Percentiles rank a stretch among this genome's conserved stretches.
Evolutionary conservation across 2,329 filamentous ascomycete genomes (phyloP).

Genomic region (Ophiognomonia clavigignenti-juglandacearum): DNA sequence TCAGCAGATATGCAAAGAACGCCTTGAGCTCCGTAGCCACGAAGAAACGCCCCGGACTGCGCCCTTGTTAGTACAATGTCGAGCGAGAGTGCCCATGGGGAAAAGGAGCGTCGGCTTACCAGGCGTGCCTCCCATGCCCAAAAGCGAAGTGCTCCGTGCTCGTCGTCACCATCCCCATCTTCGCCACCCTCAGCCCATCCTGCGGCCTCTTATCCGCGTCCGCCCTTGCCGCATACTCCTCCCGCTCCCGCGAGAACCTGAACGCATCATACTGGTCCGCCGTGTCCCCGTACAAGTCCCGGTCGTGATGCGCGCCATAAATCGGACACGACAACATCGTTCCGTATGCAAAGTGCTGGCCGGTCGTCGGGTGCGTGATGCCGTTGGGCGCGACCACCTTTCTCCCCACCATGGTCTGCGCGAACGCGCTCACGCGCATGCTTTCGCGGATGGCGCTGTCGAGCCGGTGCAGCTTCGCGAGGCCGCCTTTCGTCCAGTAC

Average conservation of each 20-base stretch:
- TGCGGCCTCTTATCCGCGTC: constrained; percentile 25
- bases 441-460: constrained; percentile 51
- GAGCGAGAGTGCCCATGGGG: background rate
- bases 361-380: constrained; percentile 27
- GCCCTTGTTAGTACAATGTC: background rate
- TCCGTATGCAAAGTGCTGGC: constrained; percentile 6
- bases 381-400: constrained; percentile 37
- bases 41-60: constrained; percentile 50
- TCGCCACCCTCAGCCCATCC: constrained; percentile 30
- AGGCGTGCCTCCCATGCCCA: constrained; percentile 53
- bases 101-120: constrained; percentile 26
- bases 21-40: constrained; percentile 53
- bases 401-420: constrained; percentile 39
- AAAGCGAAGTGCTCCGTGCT: constrained; percentile 47
- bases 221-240: too few species aligned
- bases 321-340: constrained; percentile 33
- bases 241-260: constrained; percentile 39
- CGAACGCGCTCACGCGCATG: constrained; percentile 43
- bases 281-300: constrained; percentile 34
- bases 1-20: constrained; percentile 42
- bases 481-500: constrained; percentile 40
- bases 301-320: constrained; percentile 43
- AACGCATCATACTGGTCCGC: constrained; percentile 43
- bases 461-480: constrained; percentile 37
- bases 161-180: constrained; percentile 49